A percentile compares a stretch with the other conserved stretches of the same genome.
phyloP scores from a whole-genome alignment of 805 yeast species.

The Nakazawaea siamensis region DNA sequence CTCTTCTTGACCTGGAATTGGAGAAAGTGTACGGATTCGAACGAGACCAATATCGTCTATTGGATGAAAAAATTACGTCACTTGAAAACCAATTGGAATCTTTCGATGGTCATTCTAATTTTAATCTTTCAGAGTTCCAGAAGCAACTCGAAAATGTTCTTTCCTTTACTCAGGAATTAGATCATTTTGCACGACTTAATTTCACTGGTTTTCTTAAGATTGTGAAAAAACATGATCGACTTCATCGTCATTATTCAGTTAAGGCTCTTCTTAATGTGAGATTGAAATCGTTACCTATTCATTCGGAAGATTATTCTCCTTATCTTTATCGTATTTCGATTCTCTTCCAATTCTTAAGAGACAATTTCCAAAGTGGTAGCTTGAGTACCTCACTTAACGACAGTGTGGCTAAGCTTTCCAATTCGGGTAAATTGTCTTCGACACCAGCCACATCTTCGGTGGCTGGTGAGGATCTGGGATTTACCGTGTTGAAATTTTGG shows the following conservation, averaged over 20 bases:
- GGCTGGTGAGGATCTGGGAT: conserved; percentile 18
- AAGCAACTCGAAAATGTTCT: conserved; percentile 64
- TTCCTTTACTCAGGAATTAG: conserved; percentile 74
- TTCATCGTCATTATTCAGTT: conserved; percentile 84
- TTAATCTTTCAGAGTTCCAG: conserved; percentile 35
- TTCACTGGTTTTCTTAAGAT: conserved; percentile 93
- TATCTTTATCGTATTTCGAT: conserved; percentile 74
- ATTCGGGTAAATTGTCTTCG: conserved; percentile 25
- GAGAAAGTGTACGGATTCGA: conserved; percentile 77
- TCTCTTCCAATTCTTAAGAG: conserved; percentile 74
- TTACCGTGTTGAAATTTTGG: conserved; percentile 83
- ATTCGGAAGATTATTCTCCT: conserved; percentile 92
- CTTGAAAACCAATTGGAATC: conserved; percentile 53
- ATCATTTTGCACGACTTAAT: conserved; percentile 83
- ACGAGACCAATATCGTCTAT: conserved; percentile 53
- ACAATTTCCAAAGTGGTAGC: conserved; percentile 31
- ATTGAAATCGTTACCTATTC: conserved; percentile 80
- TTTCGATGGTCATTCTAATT: conserved; percentile 2
- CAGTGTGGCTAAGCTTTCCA: conserved; percentile 37
- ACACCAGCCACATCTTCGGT: conserved; percentile 16
- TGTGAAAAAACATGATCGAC: conserved; percentile 91
- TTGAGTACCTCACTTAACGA: conserved; percentile 31
- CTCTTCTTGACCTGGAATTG: conserved; percentile 57
- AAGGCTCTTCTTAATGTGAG: conserved; percentile 85
- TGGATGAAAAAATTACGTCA: conserved; percentile 54